A percentile compares a stretch with the other conserved stretches of the same genome.
These are phyloP conservation scores for Aspergillus bertholletiae DNA, from an alignment of 495 filamentous ascomycete genomes.

Conservation along the genomic window DNA sequence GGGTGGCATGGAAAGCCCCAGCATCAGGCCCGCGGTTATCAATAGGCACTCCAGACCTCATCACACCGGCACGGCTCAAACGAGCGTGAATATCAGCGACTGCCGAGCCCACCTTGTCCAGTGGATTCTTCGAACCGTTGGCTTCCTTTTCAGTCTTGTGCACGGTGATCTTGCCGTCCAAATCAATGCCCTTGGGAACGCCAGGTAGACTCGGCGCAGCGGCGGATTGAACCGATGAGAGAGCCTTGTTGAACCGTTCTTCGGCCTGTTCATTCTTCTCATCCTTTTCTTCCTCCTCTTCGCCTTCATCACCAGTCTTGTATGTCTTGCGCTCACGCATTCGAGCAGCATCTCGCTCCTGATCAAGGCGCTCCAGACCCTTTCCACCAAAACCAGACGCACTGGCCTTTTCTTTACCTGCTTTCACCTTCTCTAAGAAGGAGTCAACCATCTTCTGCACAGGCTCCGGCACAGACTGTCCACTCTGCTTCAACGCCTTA, in stretches of 20 bases:
- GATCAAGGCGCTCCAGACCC: constrained; percentile 84
- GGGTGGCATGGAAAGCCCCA: constrained; percentile 91
- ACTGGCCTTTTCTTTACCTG: constrained; percentile 82
- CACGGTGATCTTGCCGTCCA: constrained; percentile 75
- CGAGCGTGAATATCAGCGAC: constrained; percentile 84
- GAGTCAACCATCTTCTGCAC: constrained; percentile 60
- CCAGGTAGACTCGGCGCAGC: constrained; percentile 39
- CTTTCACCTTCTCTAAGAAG: constrained; percentile 86
- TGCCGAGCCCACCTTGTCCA: constrained; percentile 81
- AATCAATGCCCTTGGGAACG: constrained; percentile 61
- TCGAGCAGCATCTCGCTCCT: constrained; percentile 81
- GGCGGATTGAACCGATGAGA: constrained; percentile 59
- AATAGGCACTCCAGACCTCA: constrained; percentile 89
- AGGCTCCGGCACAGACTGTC: constrained; percentile 71
- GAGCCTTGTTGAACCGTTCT: constrained; percentile 63
- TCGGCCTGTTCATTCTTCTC: constrained; percentile 53
- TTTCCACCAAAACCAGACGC: constrained; percentile 90
- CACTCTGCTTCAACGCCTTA: constrained; percentile 91
- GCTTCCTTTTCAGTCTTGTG: constrained; percentile 65
- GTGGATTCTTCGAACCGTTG: constrained; percentile 58
- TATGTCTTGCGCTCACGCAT: constrained; percentile 81
- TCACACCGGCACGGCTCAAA: constrained; percentile 77
- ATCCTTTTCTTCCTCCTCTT: constrained; percentile 80
- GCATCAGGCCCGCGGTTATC: constrained; percentile 99
- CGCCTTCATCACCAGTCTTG: constrained; percentile 85